phyloP scores from a whole-genome alignment of 2,329 filamentous ascomycete genomes.

The Malbranchea cinnamomea region DNA sequence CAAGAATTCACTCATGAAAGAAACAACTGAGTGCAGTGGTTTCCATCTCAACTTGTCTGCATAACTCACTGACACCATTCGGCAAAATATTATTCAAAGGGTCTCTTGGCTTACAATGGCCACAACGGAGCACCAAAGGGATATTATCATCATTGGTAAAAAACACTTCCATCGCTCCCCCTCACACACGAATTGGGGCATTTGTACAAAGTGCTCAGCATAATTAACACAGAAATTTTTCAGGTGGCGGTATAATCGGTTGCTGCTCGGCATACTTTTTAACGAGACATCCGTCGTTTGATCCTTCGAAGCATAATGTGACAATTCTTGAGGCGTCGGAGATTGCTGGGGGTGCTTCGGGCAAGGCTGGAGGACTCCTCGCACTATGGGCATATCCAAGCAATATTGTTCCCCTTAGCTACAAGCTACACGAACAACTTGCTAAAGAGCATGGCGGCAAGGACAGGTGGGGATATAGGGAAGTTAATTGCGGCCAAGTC shows the following conservation, averaged over 20 bases:
- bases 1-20: too few species aligned
- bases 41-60: too few species aligned
- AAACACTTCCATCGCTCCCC: too few species aligned
- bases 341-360: slow-evolving; percentile 82
- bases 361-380: slow-evolving; percentile 83
- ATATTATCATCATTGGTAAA: too few species aligned
- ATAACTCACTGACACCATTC: too few species aligned
- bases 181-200: too few species aligned
- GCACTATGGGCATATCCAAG: slow-evolving; percentile 83
- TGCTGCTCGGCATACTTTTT: slow-evolving; percentile 83
- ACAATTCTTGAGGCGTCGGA: slow-evolving; percentile 74
- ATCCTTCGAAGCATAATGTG: slow-evolving; percentile 59
- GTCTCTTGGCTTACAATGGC: too few species aligned
- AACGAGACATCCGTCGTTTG: slow-evolving; percentile 68
- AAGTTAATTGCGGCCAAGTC: slow-evolving; percentile 57
- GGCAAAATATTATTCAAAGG: too few species aligned
- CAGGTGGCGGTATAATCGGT: slow-evolving; percentile 86
- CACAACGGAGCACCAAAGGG: too few species aligned
- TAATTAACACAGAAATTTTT: too few species aligned
- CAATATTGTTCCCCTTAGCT: slow-evolving; percentile 73
- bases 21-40: too few species aligned
- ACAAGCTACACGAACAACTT: slow-evolving; percentile 65
- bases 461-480: slow-evolving; percentile 73
- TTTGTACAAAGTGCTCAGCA: too few species aligned
- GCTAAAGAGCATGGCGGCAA: slow-evolving; percentile 70